Evolutionary conservation across 257 asterid species (phyloP).

Genomic region (Verbascum thapsus): DNA sequence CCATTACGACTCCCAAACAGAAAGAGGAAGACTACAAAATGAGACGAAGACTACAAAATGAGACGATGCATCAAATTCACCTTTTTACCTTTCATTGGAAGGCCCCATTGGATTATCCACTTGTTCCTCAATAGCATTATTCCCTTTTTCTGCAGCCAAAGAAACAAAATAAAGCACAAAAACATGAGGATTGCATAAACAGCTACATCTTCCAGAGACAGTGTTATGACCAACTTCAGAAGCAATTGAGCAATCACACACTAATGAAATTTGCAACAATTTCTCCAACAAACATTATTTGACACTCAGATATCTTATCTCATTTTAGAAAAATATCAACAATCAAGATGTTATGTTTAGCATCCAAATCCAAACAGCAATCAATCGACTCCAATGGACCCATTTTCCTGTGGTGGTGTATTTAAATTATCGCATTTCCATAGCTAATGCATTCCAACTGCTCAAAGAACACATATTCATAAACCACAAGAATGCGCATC

Average conservation of each 20-base stretch:
- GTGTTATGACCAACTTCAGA: not conserved
- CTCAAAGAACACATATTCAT: not conserved
- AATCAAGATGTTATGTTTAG: not conserved
- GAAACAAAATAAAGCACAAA: constrained; percentile 19
- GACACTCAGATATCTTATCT: constrained; percentile 8
- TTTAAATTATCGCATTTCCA: not conserved
- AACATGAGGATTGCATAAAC: constrained; percentile 20
- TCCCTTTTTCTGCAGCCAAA: constrained; percentile 52
- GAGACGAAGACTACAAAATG: constrained; percentile 18
- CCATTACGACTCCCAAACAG: constrained; percentile 4
- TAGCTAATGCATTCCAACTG: not conserved
- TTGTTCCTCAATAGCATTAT: constrained; percentile 39
- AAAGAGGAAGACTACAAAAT: constrained; percentile 13
- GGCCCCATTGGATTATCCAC: constrained; percentile 31
- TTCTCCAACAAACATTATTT: not conserved
- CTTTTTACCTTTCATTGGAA: constrained; percentile 71
- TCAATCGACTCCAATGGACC: not conserved
- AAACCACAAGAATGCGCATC: not conserved
- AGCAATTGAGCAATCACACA: not conserved
- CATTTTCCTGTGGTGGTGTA: not conserved
- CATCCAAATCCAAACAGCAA: not conserved
- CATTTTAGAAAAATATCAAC: not conserved
- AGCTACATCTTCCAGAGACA: not conserved
- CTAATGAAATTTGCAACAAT: not conserved
- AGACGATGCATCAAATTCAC: constrained; percentile 48